A percentile compares a stretch with the other conserved stretches of the same genome.
These are phyloP conservation scores for Lyophyllum shimeji DNA, from an alignment of 768 basidiomycete genomes.

Conservation along the genomic window DNA sequence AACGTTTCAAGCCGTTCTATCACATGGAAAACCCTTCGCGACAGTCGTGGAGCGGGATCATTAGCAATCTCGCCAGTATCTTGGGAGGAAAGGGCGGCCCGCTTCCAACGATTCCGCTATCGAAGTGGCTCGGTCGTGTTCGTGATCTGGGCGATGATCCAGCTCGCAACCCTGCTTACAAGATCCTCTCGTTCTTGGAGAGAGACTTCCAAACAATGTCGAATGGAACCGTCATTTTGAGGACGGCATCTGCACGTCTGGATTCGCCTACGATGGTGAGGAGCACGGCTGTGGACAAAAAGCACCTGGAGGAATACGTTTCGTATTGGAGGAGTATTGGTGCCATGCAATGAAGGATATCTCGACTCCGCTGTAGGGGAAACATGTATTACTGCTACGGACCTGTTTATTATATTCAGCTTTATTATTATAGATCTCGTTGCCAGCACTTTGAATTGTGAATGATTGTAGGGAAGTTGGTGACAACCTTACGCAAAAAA, in stretches of 20 bases:
- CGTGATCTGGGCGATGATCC: conserved; percentile 26
- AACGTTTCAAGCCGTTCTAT: conserved; percentile 28
- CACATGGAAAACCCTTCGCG: conserved; percentile 37
- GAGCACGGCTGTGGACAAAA: conserved; percentile 28
- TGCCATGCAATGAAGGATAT: conserved; percentile 13
- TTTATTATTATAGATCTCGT: no score
- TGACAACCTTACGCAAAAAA: neutral
- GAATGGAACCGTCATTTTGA: conserved; percentile 28
- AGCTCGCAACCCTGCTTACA: conserved; percentile 25
- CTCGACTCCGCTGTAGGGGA: neutral
- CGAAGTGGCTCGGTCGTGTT: conserved; percentile 28
- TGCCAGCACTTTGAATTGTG: no score
- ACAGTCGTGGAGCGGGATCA: conserved; percentile 31
- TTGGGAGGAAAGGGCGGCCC: conserved; percentile 17
- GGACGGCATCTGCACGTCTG: conserved; percentile 24
- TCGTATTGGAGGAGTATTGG: conserved; percentile 30
- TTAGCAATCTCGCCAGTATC: conserved; percentile 25
- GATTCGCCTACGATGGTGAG: conserved; percentile 30
- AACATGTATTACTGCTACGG: no score
- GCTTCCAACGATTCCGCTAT: conserved; percentile 24
- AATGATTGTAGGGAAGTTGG: no score
- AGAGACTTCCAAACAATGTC: conserved; percentile 32
- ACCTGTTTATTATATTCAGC: no score
- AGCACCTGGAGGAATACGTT: conserved; percentile 30
- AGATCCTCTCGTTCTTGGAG: conserved; percentile 31